Evolutionary conservation across 495 filamentous ascomycete genomes (phyloP), one percentile per base, ranked within the genome.

Genomic region (Hyaloscypha variabilis): DNA sequence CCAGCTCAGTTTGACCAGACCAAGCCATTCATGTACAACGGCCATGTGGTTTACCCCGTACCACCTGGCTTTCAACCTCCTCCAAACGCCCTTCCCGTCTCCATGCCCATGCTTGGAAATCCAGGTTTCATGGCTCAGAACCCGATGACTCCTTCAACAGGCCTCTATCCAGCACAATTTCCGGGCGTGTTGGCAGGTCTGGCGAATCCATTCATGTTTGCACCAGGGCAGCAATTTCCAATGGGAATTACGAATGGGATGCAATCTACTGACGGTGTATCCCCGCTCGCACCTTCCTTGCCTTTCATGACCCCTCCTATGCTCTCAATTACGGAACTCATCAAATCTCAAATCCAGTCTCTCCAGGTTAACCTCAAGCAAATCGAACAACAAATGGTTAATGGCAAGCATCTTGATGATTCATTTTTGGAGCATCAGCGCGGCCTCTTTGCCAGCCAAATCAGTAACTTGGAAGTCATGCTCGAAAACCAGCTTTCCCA

Each of bases 351-450:
- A 52, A 65, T 71, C 21, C 65, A 69, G 21, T 31, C 58, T 19
- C 54, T 80, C 42, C 67, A 70, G 51, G 23, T 24, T 17, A 68
- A 69, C 17, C 72, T 85, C 51, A 82, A 80, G 58, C 77, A 77
- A 53, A 73, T 80, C 46, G 77, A 82, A 53, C 72, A 78, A 55
- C 80, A 84, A 63, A 67, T 82, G 36, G 77, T 77, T 51, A 79
- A 77, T 69, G 81, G 82, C 50, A 75, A 72, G 24, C 77, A 84
- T 52, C 82, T 83, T 61, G 80, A 84, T 61, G 81, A 80, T 50
- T 13, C 25, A 8, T 53, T 57, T 31, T 34, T 64, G 39, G n/a
- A 51, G 51, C 42, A 28, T 19, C 66, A 73, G 34, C 66, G 64
- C 17, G 29, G 8, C 30, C 29, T 49, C 2, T 8, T 73, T 5